These are phyloP conservation scores for Arachnomyces sp. DNA, from an alignment of 2,329 filamentous ascomycete species.

Conservation along the genomic window DNA sequence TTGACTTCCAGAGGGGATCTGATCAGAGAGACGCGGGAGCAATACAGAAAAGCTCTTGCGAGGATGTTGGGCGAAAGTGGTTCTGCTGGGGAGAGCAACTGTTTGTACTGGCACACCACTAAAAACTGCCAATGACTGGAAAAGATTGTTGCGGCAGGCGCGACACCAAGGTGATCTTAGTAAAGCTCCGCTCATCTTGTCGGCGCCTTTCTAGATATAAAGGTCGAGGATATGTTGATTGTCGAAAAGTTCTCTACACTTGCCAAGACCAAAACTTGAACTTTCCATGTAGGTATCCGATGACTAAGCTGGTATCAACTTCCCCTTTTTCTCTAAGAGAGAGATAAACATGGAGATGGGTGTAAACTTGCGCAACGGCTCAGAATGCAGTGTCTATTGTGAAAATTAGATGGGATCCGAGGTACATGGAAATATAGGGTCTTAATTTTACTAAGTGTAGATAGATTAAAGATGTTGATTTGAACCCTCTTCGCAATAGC, in stretches of 20 bases:
- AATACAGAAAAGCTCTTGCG: neutral
- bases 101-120: slow-evolving; percentile 20
- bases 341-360: no score
- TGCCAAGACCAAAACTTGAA: no score
- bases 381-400: no score
- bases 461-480: no score
- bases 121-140: slow-evolving; percentile 22
- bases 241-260: slow-evolving; percentile 1
- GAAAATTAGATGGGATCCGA: no score
- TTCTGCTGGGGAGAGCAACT: slow-evolving; percentile 1
- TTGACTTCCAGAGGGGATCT: neutral
- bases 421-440: no score
- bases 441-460: no score
- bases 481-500: no score
- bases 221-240: slow-evolving; percentile 1
- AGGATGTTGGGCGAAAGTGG: neutral
- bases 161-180: slow-evolving; percentile 23
- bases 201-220: slow-evolving; percentile 1
- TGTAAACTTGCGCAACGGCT: no score
- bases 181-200: slow-evolving; percentile 25
- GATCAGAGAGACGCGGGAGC: slow-evolving; percentile 1
- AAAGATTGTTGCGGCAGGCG: slow-evolving; percentile 21
- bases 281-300: no score
- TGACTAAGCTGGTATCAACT: no score
- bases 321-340: no score